A percentile compares a stretch with the other conserved stretches of the same genome.
Evolutionary conservation across 768 basidiomycete species (phyloP).

Genomic region (Solioccasus polychromus): DNA sequence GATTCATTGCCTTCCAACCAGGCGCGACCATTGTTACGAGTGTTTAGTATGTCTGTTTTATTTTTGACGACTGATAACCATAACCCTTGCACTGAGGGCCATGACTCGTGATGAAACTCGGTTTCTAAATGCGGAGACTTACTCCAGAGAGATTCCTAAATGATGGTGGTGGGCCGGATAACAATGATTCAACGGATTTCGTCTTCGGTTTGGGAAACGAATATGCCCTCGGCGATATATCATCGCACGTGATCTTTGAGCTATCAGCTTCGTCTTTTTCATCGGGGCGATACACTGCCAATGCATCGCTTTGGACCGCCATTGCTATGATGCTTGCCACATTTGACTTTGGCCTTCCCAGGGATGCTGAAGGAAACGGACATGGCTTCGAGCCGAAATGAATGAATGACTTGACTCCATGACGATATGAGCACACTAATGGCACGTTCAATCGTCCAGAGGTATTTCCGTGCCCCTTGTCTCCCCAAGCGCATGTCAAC

Average conservation of each 20-base stretch:
- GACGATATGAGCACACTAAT: background rate
- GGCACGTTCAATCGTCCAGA: conserved; percentile 4
- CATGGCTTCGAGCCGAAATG: background rate
- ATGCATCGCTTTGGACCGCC: conserved; percentile 5
- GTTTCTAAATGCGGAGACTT: conserved; percentile 11
- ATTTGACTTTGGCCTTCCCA: conserved; percentile 2
- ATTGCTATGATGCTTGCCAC: conserved; percentile 15
- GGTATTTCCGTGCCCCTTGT: conserved; percentile 9
- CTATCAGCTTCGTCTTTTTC: background rate
- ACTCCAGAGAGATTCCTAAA: conserved; percentile 12
- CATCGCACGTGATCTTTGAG: background rate
- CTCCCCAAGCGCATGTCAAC: conserved; percentile 4
- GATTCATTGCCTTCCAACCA: too few relatives aligned
- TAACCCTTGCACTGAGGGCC: conserved; percentile 1
- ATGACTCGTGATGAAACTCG: conserved; percentile 8
- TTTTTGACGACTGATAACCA: background rate
- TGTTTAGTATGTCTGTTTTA: background rate
- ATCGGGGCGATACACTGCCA: conserved; percentile 2
- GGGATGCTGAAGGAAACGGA: conserved; percentile 1
- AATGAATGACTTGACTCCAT: conserved; percentile 7
- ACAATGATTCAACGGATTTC: conserved; percentile 6
- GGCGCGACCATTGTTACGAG: background rate
- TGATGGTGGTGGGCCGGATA: conserved; percentile 2
- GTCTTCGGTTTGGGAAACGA: conserved; percentile 15
- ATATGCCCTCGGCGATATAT: conserved; percentile 5